Evolutionary conservation across 192 early-diverging fungal species (phyloP), one percentile per base, ranked within the genome.

Genomic region (Hyaloraphidium curvatum): DNA sequence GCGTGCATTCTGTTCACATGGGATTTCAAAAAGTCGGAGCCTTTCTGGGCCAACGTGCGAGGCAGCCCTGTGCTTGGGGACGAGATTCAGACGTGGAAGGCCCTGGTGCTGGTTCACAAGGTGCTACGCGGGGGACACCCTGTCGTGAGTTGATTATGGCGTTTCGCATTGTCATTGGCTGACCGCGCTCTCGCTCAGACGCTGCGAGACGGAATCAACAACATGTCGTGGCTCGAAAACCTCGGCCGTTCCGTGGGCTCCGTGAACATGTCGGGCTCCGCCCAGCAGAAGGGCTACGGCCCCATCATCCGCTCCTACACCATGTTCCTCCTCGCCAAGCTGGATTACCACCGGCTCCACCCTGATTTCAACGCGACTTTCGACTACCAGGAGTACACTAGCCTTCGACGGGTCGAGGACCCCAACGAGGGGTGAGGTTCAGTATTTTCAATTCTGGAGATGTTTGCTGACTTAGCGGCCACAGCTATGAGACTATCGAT

Each of bases 321-420:
- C 41, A 78, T 87, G 57, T 89, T 91, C 65, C 59, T 97, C 30
- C 71, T 80, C 33, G 74, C 79, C 27, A 97, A 97, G 68, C 75
- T 97, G 50, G 80, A 91, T 52, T 97, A 84, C 63, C 94, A 97
- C 62, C 65, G 78, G 28, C 68, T 78, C 31, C 88, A 93, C 61
- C 87, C 87, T 9, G 86, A 90, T 54, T 97, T 95, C 61, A 84
- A 79, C 51, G 94, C 88, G 21, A 83, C 72, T 52, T 97, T 97
- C 73, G 89, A 95, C 59, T 97, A 97, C 66, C 84, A 95, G 55
- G 94, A 97, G 61, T 97, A 92, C 57, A 78, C 91, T 31, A 84
- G 83, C 33, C 64, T 97, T 54, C 88, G 84, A 62, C 83, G 85
- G 50, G 84, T 91, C 41, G 86, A 93, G 56, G 94, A 97, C 67